Percentiles rank a stretch among this genome's conserved stretches.
phyloP scores from a whole-genome alignment of 2,329 filamentous ascomycete species.

The Ophiocordyceps australis region DNA sequence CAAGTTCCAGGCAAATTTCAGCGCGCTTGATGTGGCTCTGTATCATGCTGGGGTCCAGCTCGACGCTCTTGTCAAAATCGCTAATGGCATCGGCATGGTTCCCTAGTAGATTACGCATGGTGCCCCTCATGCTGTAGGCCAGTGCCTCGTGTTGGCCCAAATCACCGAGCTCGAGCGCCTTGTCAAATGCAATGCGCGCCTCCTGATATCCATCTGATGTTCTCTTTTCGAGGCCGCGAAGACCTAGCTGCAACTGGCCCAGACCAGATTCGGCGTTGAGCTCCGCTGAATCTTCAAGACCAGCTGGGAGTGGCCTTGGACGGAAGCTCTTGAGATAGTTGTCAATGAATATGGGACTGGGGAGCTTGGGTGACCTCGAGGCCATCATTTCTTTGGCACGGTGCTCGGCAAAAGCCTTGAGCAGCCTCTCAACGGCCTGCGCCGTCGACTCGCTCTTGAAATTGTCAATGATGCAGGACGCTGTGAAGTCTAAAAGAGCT shows the following conservation, averaged over 20 bases:
- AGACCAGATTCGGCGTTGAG: conserved; percentile 61
- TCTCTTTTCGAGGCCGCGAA: conserved; percentile 66
- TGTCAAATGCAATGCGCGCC: conserved; percentile 70
- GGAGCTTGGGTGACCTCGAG: conserved; percentile 73
- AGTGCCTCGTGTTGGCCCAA: conserved; percentile 73
- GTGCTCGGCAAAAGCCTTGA: conserved; percentile 92
- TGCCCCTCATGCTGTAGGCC: conserved; percentile 92
- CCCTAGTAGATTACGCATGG: conserved; percentile 82
- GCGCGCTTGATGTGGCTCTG: conserved; percentile 98
- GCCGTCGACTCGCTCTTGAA: conserved; percentile 87
- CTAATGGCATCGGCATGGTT: conserved; percentile 67
- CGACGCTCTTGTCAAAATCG: conserved; percentile 84
- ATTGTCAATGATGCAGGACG: conserved; percentile 95
- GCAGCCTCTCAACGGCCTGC: conserved; percentile 73
- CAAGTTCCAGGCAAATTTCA: conserved; percentile 91
- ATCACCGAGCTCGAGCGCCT: conserved; percentile 65
- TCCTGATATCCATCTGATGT: conserved; percentile 86
- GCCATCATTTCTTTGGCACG: conserved; percentile 82
- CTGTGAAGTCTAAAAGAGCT: conserved; percentile 91
- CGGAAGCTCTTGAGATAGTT: conserved; percentile 99
- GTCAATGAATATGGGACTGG: conserved; percentile 89
- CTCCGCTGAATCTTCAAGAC: conserved; percentile 68
- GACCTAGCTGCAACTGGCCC: conserved; percentile 69
- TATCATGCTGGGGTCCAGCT: conserved; percentile 71
- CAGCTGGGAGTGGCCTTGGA: conserved; percentile 57